These are phyloP conservation scores for Exophiala aquamarina DNA, from an alignment of 2,329 filamentous ascomycete species.

Conservation along the genomic window DNA sequence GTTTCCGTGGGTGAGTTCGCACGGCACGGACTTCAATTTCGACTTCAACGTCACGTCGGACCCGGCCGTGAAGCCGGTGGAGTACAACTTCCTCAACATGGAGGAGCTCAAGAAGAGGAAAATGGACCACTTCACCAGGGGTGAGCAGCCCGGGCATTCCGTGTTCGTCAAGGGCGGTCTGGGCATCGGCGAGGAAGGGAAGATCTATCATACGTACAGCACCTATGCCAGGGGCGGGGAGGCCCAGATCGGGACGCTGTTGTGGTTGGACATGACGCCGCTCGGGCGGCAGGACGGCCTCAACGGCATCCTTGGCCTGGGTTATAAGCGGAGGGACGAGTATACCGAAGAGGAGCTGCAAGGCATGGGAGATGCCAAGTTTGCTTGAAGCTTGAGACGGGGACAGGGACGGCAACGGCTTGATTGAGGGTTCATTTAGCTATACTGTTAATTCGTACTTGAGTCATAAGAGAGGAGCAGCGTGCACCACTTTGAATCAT, in stretches of 20 bases:
- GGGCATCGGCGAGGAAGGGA: slow-evolving; percentile 26
- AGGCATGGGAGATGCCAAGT: neutral
- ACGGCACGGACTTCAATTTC: slow-evolving; percentile 40
- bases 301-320: slow-evolving; percentile 11
- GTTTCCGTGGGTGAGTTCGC: slow-evolving; percentile 37
- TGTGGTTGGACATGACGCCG: slow-evolving; percentile 21
- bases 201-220: slow-evolving; percentile 41
- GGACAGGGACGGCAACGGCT: too few relatives aligned
- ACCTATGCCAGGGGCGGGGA: slow-evolving; percentile 19
- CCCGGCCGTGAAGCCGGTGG: slow-evolving; percentile 26
- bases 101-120: slow-evolving; percentile 15
- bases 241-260: slow-evolving; percentile 13
- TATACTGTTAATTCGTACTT: too few relatives aligned
- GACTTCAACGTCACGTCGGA: slow-evolving; percentile 41
- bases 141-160: slow-evolving; percentile 40
- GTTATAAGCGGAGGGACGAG: slow-evolving; percentile 22
- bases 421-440: too few relatives aligned
- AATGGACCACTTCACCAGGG: slow-evolving; percentile 23
- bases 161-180: slow-evolving; percentile 34
- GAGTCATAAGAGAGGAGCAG: too few relatives aligned
- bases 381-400: too few relatives aligned
- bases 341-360: slow-evolving; percentile 18
- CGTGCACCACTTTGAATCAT: too few relatives aligned
- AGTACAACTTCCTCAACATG: slow-evolving; percentile 32
- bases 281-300: slow-evolving; percentile 21